phyloP scores from a whole-genome alignment of 2,329 filamentous ascomycete species.

The Whalleya microplaca region DNA sequence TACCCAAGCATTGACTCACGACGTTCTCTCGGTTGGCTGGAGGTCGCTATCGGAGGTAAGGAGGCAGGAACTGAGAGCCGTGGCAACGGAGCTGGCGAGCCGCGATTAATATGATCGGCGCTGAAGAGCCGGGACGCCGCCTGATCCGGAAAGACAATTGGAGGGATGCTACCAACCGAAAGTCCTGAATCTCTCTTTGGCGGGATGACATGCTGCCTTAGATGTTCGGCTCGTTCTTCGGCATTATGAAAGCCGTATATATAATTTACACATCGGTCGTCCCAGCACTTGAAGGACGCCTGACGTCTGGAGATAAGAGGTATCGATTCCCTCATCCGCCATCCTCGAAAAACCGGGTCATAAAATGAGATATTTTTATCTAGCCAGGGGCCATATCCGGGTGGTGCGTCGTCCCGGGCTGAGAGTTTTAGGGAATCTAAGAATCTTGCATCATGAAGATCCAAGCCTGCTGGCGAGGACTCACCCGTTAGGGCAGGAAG shows the following conservation, averaged over 20 bases:
- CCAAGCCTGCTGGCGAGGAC: conserved; percentile 41
- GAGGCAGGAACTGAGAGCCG: conserved; percentile 39
- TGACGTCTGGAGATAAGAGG: conserved; percentile 41
- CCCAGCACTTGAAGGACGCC: conserved; percentile 57
- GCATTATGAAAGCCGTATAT: conserved; percentile 59
- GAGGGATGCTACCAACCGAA: conserved; percentile 44
- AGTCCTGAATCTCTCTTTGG: conserved; percentile 51
- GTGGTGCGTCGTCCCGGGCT: conserved; percentile 45
- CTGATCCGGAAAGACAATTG: conserved; percentile 41
- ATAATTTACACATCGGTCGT: conserved; percentile 60
- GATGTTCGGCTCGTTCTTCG: conserved; percentile 56
- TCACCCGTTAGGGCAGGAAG: conserved; percentile 10
- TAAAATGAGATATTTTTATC: conserved; percentile 54
- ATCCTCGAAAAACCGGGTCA: conserved; percentile 51
- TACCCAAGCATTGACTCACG: conserved; percentile 46
- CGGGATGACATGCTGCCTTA: conserved; percentile 48
- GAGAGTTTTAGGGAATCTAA: conserved; percentile 43
- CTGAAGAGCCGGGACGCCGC: conserved; percentile 36
- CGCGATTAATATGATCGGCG: conserved; percentile 40
- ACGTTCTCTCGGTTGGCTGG: conserved; percentile 43
- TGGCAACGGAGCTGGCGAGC: conserved; percentile 47
- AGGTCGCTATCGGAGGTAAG: conserved; percentile 42
- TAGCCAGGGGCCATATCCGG: conserved; percentile 56
- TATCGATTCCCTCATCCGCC: conserved; percentile 43
- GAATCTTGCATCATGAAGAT: conserved; percentile 46